A percentile compares a stretch with the other conserved stretches of the same genome.
phyloP scores from a whole-genome alignment of 768 basidiomycete species.

The Vishniacozyma victoriae region DNA sequence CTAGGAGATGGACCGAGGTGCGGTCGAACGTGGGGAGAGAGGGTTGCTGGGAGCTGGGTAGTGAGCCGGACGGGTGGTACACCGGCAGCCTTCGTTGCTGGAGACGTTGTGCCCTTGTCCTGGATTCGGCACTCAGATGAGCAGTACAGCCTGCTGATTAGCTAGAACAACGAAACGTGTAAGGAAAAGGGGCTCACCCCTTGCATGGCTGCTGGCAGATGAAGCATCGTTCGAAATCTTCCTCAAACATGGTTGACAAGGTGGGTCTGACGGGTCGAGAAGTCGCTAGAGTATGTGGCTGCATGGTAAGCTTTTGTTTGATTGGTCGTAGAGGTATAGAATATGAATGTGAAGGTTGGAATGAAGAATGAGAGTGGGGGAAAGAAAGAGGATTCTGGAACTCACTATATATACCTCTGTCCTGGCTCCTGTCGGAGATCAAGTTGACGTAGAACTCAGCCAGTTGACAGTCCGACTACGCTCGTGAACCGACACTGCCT shows the following conservation, averaged over 20 bases:
- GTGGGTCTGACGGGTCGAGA: neutral
- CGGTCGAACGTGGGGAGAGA: constrained; percentile 28
- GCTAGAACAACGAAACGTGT: neutral
- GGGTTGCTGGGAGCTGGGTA: constrained; percentile 21
- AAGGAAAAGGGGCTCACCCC: constrained; percentile 24
- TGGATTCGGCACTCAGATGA: constrained; percentile 35
- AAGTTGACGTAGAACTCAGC: too few species aligned
- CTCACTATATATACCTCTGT: too few species aligned
- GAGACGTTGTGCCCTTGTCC: constrained; percentile 26
- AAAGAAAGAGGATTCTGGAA: too few species aligned
- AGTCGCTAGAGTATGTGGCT: too few species aligned
- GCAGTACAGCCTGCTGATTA: constrained; percentile 36
- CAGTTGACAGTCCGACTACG: too few species aligned
- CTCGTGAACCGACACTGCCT: too few species aligned
- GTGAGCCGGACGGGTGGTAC: constrained; percentile 25
- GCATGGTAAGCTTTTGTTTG: neutral
- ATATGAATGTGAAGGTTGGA: constrained; percentile 1
- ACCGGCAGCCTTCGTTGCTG: constrained; percentile 6
- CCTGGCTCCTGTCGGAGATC: too few species aligned
- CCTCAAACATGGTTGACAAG: constrained; percentile 45
- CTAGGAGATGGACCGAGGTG: constrained; percentile 22
- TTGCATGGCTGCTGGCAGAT: constrained; percentile 34
- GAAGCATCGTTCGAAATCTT: constrained; percentile 35
- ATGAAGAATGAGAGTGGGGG: neutral
- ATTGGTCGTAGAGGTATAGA: neutral